Evolutionary conservation across 2,329 filamentous ascomycete species (phyloP).

Genomic region (Calonectria naviculata): DNA sequence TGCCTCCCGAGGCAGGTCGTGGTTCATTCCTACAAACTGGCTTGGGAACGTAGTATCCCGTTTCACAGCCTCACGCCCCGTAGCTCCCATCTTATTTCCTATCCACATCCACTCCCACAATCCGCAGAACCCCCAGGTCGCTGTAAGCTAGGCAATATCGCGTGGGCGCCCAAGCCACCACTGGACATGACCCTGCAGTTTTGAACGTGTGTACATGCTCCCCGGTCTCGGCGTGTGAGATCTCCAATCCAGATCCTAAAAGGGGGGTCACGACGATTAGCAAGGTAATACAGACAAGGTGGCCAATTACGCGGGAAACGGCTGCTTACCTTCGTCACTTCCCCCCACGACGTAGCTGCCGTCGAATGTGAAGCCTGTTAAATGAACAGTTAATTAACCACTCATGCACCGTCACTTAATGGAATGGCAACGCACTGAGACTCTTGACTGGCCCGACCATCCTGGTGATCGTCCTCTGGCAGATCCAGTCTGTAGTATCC

Average conservation of each 20-base stretch:
- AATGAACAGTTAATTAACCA: constrained; percentile 25
- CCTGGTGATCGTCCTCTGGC: constrained; percentile 75
- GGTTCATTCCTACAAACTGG: not conserved
- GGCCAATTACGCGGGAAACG: not conserved
- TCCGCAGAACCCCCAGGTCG: constrained; percentile 75
- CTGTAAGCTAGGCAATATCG: constrained; percentile 80
- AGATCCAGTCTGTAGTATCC: constrained; percentile 84
- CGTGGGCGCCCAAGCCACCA: constrained; percentile 81
- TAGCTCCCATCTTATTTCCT: constrained; percentile 43
- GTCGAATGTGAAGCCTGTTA: constrained; percentile 78
- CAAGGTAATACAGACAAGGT: not conserved
- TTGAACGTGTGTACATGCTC: constrained; percentile 80
- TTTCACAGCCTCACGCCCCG: not conserved
- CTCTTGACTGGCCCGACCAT: constrained; percentile 78
- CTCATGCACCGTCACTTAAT: not conserved
- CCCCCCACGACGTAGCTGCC: constrained; percentile 80
- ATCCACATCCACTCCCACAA: constrained; percentile 69
- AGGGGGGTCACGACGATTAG: not conserved
- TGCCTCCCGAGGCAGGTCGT: not conserved
- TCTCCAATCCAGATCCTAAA: constrained; percentile 70
- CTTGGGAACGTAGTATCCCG: not conserved
- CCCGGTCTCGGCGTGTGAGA: constrained; percentile 79
- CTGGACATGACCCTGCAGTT: constrained; percentile 70
- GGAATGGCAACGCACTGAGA: constrained; percentile 63
- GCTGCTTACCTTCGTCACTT: constrained; percentile 72